phyloP scores from a whole-genome alignment of 768 basidiomycete species.

The Guyanaporus albipodus region DNA sequence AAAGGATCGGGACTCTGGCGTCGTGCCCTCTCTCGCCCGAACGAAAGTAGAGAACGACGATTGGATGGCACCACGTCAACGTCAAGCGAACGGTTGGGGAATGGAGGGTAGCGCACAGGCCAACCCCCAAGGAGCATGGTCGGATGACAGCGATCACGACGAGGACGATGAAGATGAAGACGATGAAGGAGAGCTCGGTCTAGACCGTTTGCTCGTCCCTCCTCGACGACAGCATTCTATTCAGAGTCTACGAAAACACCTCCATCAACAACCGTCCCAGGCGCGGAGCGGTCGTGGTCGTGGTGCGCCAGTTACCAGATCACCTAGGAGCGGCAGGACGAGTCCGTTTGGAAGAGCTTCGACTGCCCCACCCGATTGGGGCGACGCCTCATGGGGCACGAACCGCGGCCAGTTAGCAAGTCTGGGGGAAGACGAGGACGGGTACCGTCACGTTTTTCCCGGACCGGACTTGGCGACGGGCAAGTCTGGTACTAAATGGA shows the following conservation, averaged over 20 bases:
- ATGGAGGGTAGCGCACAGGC: constrained; percentile 19
- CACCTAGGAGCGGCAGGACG: constrained; percentile 16
- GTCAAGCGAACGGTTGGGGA: constrained; percentile 34
- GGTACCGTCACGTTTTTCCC: constrained; percentile 22
- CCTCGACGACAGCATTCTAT: constrained; percentile 74
- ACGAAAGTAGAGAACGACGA: constrained; percentile 58
- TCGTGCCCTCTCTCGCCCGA: constrained; percentile 59
- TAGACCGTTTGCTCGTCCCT: constrained; percentile 64
- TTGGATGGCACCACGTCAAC: constrained; percentile 39
- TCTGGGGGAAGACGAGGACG: constrained; percentile 29
- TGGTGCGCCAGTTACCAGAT: constrained; percentile 9
- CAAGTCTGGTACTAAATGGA: constrained; percentile 25
- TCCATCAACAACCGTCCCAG: constrained; percentile 31
- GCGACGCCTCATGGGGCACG: constrained; percentile 20
- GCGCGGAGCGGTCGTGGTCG: constrained; percentile 13
- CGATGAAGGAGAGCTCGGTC: constrained; percentile 56
- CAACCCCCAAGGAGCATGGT: constrained; percentile 12
- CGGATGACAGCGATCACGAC: constrained; percentile 30
- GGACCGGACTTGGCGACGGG: constrained; percentile 14
- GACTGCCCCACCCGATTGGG: constrained; percentile 12
- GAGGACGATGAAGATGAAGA: constrained; percentile 41
- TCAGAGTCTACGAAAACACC: constrained; percentile 62
- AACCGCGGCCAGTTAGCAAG: constrained; percentile 20
- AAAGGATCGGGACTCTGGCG: constrained; percentile 31
- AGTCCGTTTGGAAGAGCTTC: constrained; percentile 16